Base-by-base conservation (phyloP, 768 basidiomycete genomes). In the Lactarius hengduanensis region DNA sequence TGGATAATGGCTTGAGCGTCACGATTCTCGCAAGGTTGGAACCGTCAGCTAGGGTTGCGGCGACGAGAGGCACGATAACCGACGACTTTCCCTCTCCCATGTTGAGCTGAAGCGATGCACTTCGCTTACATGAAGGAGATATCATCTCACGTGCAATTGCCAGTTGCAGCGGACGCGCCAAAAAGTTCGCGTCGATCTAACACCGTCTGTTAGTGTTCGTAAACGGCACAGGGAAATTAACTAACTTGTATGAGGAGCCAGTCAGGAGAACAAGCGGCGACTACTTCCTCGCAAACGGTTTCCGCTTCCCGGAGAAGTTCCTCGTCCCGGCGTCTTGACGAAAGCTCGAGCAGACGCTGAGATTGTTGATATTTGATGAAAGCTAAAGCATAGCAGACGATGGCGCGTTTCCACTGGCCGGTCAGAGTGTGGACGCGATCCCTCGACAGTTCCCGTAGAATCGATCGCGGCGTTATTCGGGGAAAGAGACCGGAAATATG, bases 31-130 rank as follows among this genome's bases (percentile, higher is more conserved):
- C 81, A 2, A 86, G 75, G 38, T 73, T 77, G 1, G 74, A 18
- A 0, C 81, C 78, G 66, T 84, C 76, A 0, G 84, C 80, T 8
- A 85, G 74, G 1, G 71, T 69, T 6, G 77, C 67, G 0, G 77
- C 74, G 1, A 78, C 73, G 28, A 84, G 71, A 0, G 84, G 84
- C 3, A 84, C 77, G n/a, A 85, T 86, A 4, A 83, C 81, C 11
- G 78, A 76, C 7, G 81, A 79, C 64, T 85, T 84, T 4, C 84
- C 85, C 64, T 85, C 84, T 1, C 84, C 84, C 84, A 85, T 86
- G 56, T 85, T 83, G 26, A 85, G 78, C 50, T 85, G 84, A 32
- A 81, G 73, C 2, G 77, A 72, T 0, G 79, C 78, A 59, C 81
- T 86, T 5, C 69, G n/a, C 2, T 65, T 63, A 0, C 72, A 76